Base-by-base conservation (phyloP, 176 grass and related monocot genomes). In the Phragmites australis region DNA sequence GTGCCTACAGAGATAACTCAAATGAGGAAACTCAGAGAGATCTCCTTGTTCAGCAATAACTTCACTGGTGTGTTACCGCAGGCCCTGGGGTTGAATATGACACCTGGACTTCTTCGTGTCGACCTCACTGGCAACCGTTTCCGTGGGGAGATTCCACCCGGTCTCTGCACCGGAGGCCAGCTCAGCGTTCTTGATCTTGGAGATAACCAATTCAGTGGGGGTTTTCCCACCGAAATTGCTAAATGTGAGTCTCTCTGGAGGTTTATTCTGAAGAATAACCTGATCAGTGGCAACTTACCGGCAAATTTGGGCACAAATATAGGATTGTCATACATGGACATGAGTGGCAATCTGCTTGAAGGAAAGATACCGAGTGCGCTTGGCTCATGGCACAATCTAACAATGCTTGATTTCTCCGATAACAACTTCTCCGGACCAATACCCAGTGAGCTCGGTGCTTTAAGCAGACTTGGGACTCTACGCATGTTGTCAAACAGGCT, bases 51-150 rank as follows among this genome's bases (percentile, higher is more conserved):
- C 52, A 46, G 42, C 34, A 93, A 93, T 64, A 79, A 82, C 14
- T 86, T 93, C 34, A 90, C 43, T 0, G 91, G 87, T 0, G 43
- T 82, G 68, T 12, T 93, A 63, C 91, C 91, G 1, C 42, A 61
- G 65, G 51, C 53, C 51, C 76, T 93, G 65, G 91, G 91, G 9
- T 14, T 84, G 62, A 82, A 75, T 76, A 84, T 41, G 1, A 84
- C 82, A 32, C 52, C 56, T 10, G 91, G 91, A 41, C 88, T 93
- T 60, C 15, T 77, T 72, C 41, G 51, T 51, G 40, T 93, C 0
- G 91, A 93, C 67, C 23, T 90, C 29, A 90, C 81, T 2, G 50
- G 51, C 72, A 93, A 93, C 54, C 19, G 30, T 30, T 93, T 93
- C 17, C 58, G 55, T 4, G 91, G 91, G 3, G 8, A 52, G 13